Percentiles rank a stretch among this genome's conserved stretches.
Evolutionary conservation across 345 rosid species (phyloP).

Genomic region (Salix arbutifolia): DNA sequence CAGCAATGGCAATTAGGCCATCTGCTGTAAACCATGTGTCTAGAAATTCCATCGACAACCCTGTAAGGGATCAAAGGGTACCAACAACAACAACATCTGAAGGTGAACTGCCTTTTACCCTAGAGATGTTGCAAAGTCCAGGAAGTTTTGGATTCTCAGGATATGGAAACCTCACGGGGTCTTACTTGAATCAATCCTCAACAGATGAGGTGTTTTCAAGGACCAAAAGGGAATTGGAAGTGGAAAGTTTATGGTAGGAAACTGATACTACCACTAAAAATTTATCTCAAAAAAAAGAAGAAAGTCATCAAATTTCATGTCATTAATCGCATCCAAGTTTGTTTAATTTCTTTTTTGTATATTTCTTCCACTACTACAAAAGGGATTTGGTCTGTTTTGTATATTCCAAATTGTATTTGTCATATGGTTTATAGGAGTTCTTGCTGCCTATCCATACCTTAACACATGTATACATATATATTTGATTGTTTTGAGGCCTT

Average conservation of each 20-base stretch:
- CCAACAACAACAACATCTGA: conserved; percentile 19
- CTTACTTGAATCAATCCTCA: conserved; percentile 40
- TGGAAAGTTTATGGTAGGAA: conserved; percentile 39
- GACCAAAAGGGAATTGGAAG: conserved; percentile 76
- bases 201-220: conserved; percentile 32
- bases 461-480: not conserved
- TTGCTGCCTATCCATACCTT: not conserved
- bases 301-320: not conserved
- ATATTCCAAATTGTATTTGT: not conserved
- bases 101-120: conserved; percentile 38
- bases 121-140: conserved; percentile 45
- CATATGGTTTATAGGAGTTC: not conserved
- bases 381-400: not conserved
- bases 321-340: not conserved
- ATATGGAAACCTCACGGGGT: conserved; percentile 36
- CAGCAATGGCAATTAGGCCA: conserved; percentile 34
- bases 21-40: conserved; percentile 18
- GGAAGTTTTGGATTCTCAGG: conserved; percentile 39
- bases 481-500: conserved; percentile 14
- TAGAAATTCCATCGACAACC: conserved; percentile 24
- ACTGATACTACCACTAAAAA: conserved; percentile 41
- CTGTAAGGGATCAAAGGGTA: conserved; percentile 18
- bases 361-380: not conserved
- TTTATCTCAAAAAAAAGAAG: not conserved
- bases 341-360: not conserved